Percentiles rank a stretch among this genome's conserved stretches.
These are phyloP conservation scores for Xylaria sp. DNA, from an alignment of 2,329 filamentous ascomycete genomes.

Conservation along the genomic window DNA sequence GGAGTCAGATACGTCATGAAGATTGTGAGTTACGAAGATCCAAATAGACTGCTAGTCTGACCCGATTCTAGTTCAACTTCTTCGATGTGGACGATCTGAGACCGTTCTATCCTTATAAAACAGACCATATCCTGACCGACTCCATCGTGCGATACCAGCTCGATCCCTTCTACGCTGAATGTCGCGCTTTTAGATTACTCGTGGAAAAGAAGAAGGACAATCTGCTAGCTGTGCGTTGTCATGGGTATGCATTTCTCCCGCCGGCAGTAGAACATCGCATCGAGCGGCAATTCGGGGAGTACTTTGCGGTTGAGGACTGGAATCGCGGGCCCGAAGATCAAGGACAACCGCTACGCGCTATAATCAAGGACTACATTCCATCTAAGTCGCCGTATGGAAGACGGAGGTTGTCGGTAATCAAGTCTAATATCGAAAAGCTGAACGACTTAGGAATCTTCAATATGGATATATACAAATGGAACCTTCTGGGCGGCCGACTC, in stretches of 20 bases:
- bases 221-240: constrained; percentile 15
- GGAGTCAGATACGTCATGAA: background rate
- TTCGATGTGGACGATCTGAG: background rate
- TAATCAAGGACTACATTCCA: constrained; percentile 19
- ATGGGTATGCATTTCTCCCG: constrained; percentile 18
- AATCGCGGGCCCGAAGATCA: constrained; percentile 17
- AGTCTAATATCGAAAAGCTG: constrained; percentile 15
- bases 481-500: constrained; percentile 24
- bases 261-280: constrained; percentile 5
- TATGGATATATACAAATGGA: constrained; percentile 24
- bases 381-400: background rate
- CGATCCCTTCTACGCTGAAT: constrained; percentile 25
- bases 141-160: constrained; percentile 11
- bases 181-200: constrained; percentile 15
- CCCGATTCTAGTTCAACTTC: constrained; percentile 6
- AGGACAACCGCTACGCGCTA: constrained; percentile 8
- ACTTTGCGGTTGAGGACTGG: constrained; percentile 19
- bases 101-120: background rate
- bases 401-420: constrained; percentile 5
- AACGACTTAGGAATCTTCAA: constrained; percentile 24
- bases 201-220: constrained; percentile 11
- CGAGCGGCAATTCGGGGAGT: constrained; percentile 4
- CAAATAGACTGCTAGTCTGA: background rate
- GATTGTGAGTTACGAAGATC: background rate
- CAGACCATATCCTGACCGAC: background rate